Base-by-base conservation (phyloP, 1,284 basidiomycete genomes). In the Malassezia furfur region DNA sequence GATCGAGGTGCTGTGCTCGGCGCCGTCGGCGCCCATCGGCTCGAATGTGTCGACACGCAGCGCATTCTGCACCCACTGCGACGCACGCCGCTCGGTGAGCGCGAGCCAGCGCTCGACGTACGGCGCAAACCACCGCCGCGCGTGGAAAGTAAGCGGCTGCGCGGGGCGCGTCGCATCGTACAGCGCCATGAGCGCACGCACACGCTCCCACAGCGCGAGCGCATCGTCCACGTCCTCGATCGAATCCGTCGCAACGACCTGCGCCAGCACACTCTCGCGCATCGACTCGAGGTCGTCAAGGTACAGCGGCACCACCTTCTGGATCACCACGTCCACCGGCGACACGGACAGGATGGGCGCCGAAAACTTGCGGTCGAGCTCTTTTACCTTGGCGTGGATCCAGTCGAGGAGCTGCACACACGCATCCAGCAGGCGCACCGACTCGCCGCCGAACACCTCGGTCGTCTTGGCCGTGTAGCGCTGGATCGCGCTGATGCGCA, bases 1-100 rank as follows among this genome's bases (percentile, higher is more conserved):
- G 54, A 99, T 91, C 0, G 91, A 96, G 36, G 90, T 91, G 69
- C 89, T 93, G 69, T 94, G 89, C 64, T 88, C 87, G 2, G 81
- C 75, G 39, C 84, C 84, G 65, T 90, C 87, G 48, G 59, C 63
- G 25, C 68, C 69, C 49, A 71, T 61, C 3, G 90, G 84, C 73
- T 88, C 82, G 35, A 74, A 72, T 5, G 48, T 40, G 49, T 74
- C 72, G 39, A 57, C 59, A 37, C 51, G 59, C 35, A 73, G 57
- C 9, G 72, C 72, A 30, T 66, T 68, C 54, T 61, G 54, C 10
- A 96, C 91, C 94, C 94, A 99, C 64, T 91, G 85, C 40, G 81
- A 80, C 5, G 93, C 96, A 78, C 90, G 96, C 57, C 79, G 82
- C 63, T 93, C 88, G 0, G 89, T 94, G 59, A 85, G 85, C n/a